These are phyloP conservation scores for Botryotinia globosa DNA, from an alignment of 2,329 filamentous ascomycete species.

Conservation along the genomic window DNA sequence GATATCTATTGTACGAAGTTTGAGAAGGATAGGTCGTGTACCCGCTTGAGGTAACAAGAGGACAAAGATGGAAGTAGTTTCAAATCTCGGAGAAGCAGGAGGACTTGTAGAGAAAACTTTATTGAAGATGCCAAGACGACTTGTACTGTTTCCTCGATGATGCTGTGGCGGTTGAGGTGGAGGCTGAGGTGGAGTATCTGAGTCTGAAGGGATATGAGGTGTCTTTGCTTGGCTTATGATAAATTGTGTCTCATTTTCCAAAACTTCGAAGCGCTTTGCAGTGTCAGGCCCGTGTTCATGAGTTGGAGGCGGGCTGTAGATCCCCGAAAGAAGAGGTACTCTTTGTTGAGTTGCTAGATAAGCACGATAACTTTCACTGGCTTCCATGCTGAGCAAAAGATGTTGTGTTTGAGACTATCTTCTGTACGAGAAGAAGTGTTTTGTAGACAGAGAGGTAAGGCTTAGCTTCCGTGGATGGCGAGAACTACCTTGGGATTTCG, in stretches of 20 bases:
- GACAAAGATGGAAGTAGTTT: conserved; percentile 13
- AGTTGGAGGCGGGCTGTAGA: conserved; percentile 7
- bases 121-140: conserved; percentile 2
- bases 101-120: conserved; percentile 13
- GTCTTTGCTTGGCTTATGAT: conserved; percentile 6
- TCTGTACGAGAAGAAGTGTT: conserved; percentile 1
- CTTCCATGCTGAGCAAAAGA: background rate
- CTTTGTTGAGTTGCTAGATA: background rate
- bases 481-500: background rate
- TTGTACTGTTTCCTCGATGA: background rate
- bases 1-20: conserved; percentile 19
- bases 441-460: background rate
- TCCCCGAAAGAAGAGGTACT: conserved; percentile 5
- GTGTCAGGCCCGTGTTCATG: conserved; percentile 9
- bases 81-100: conserved; percentile 10
- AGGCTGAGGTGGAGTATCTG: background rate
- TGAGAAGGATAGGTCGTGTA: conserved; percentile 9
- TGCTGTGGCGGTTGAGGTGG: background rate
- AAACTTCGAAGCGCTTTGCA: conserved; percentile 1
- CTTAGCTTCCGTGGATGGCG: background rate
- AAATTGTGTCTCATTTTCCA: conserved; percentile 8
- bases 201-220: background rate
- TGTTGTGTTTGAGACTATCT: background rate
- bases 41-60: conserved; percentile 17
- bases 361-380: background rate